Evolutionary conservation across 495 filamentous ascomycete genomes (phyloP).

Genomic region (Aspergillus wentii): DNA sequence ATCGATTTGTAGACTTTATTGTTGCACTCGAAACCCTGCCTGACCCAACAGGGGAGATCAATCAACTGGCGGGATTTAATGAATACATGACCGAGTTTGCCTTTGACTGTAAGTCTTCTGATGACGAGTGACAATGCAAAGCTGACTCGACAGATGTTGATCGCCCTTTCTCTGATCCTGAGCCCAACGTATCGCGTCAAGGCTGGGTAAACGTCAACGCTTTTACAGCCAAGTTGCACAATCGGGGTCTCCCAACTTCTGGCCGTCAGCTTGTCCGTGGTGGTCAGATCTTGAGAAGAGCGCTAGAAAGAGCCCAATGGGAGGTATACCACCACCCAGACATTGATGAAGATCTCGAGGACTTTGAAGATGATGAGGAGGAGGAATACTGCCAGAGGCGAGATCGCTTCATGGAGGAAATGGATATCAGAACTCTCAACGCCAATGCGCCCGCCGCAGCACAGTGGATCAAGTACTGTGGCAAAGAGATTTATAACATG

Average conservation of each 20-base stretch:
- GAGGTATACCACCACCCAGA: not conserved
- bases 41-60: not conserved
- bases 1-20: not conserved
- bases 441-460: constrained; percentile 1
- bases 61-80: not conserved
- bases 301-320: not conserved
- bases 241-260: not conserved
- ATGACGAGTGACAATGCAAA: too few species aligned
- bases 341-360: not conserved
- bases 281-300: not conserved
- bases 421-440: constrained; percentile 1
- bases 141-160: not conserved
- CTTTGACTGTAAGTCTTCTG: not conserved
- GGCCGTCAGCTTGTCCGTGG: not conserved
- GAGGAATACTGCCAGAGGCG: not conserved
- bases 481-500: not conserved
- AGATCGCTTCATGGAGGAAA: not conserved
- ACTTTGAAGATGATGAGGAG: not conserved
- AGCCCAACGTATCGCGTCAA: not conserved
- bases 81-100: not conserved
- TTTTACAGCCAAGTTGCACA: not conserved
- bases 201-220: not conserved
- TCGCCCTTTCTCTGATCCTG: not conserved
- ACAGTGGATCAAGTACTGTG: constrained; percentile 1
- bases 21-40: not conserved